Evolutionary conservation across 768 basidiomycete genomes (phyloP), one percentile per base, ranked within the genome.

Genomic region (Coprinopsis marcescibilis): DNA sequence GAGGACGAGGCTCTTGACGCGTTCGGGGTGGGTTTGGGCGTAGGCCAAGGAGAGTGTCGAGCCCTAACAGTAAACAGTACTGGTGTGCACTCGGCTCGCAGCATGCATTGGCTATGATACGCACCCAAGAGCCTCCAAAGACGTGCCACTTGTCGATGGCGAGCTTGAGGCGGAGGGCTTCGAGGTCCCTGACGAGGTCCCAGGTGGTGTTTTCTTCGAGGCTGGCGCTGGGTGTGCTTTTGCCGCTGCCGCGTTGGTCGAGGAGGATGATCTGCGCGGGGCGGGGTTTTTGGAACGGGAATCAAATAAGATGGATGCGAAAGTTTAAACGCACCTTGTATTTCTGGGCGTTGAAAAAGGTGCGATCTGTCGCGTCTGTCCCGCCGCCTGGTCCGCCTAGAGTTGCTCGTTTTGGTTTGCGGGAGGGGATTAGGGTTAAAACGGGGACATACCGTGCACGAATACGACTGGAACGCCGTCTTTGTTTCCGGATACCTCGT

Each of bases 81-180:
- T 13, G 35, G 44, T 11, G 10, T 36, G 35, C 19, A 47, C 21
- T n/a, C 12, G 14, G 17, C 46, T 25, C 20, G 42, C 39, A 41
- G 33, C 23, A n/a, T 26, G 40, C 41, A n/a, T 26, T 19, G 24
- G 7, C 11, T 15, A 40, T 34, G 19, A 23, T n/a, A 60, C 70
- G 41, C 54, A 85, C 87, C 92, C 93, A 95, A 40, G 85, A 89
- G 7, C 93, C 93, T 23, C 94, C 94, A 59, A 97, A 96, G 21
- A 96, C 89, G 47, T 94, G 83, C 93, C 92, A 96, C 58, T 81
- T 89, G 15, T 89, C 82, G 46, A 97, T 75, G 33, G 66, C 66
- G 13, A 97, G 75, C 48, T 85, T 76, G 59, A 83, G 71, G 47
- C 94, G 76, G 20, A 95, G 67, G 56, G 70, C 83, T 61, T 97